Base-by-base conservation (phyloP, 352 stramenopile species). In the Phytopythium litorale region DNA sequence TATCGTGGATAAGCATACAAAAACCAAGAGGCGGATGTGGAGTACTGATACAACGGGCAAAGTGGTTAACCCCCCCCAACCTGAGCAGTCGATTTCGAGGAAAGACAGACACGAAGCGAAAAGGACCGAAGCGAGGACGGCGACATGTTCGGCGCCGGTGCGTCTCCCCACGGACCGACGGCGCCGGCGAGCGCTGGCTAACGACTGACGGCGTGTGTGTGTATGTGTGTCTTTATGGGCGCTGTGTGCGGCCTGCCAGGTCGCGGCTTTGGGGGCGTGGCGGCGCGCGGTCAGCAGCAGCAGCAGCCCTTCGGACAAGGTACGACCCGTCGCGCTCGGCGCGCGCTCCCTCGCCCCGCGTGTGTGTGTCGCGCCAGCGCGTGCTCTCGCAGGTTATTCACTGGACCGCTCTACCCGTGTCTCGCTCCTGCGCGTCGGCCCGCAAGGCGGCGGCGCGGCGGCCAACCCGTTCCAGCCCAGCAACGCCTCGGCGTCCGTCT, bases 221-320 rank as follows among this genome's bases (percentile, higher is more conserved):
- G 25, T 23, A 28, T 40, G 35, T 40, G 3, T 40, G 25, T 37
- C 15, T 12, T 37, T 21, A 37, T 38, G 33, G 3, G 33, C 11
- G 9, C 35, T 2, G 28, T 32, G 28, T 32, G 28, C 28, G 28
- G 3, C 8, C 35, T 40, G 6, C 13, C 28, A 54, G 48, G 48
- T 12, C 25, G 53, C 53, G 35, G 53, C 53, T 48, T 49, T n/a
- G 30, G 53, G 11, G 53, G 53, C 53, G 25, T 33, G 12, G 53
- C 35, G 35, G 40, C 35, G 58, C 18, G 40, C 55, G 43, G 63
- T 59, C 25, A 56, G 59, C 35, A 40, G 60, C 25, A 56, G 57
- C 32, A 28, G 63, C 50, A 81, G 77, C 11, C 71, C 19, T 85
- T 82, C 57, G 60, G 46, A 15, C 69, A 76, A 84, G 76, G 76